Evolutionary conservation across 192 early-diverging fungal genomes (phyloP), one percentile per base, ranked within the genome.

Genomic region (Phlyctochytrium bullatum): DNA sequence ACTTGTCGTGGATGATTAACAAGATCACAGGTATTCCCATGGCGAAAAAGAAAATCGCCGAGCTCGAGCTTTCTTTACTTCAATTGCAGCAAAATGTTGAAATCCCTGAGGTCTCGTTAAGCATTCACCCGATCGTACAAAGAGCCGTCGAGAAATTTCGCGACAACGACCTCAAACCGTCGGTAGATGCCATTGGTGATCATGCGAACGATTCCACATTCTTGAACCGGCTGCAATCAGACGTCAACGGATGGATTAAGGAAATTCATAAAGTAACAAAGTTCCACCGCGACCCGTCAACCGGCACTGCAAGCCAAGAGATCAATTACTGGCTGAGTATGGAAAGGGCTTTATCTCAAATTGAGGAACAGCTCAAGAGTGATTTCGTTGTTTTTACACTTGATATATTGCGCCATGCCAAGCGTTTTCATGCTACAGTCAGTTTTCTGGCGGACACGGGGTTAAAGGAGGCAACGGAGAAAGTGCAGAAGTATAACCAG

Each of bases 221-320:
- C 58, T 78, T 98, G 27, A 98, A 99, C 79, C 89, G 90, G 70
- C 83, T 99, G 50, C 97, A 98, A 75, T 80, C 83, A 59, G 93
- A 96, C 66, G 97, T 99, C 34, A 98, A 98, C 67, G 89, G 88
- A 3, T 99, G 98, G 98, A 93, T 98, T 76, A 95, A 95, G 71
- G 98, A 98, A 75, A 98, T 99, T 73, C 95, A 98, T 69, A 98
- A 97, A 69, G 96, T 99, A 20, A 97, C 96, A 40, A 92, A 94
- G 70, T 86, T 99, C 56, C 82, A 86, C 50, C 88, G 98, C 58
- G 98, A 99, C 64, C 93, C 95, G 16, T 76, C 88, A 0, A 91
- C 90, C 24, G 95, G 95, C 10, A 91, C 92, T 2, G 94, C 97
- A 27, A 90, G 90, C 54, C 95, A 98, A 78, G 98, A 99, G 77